A percentile compares a stretch with the other conserved stretches of the same genome.
Conservation (phyloP, 73 alveolate genomes). For the Loxodes magnus region DNA sequence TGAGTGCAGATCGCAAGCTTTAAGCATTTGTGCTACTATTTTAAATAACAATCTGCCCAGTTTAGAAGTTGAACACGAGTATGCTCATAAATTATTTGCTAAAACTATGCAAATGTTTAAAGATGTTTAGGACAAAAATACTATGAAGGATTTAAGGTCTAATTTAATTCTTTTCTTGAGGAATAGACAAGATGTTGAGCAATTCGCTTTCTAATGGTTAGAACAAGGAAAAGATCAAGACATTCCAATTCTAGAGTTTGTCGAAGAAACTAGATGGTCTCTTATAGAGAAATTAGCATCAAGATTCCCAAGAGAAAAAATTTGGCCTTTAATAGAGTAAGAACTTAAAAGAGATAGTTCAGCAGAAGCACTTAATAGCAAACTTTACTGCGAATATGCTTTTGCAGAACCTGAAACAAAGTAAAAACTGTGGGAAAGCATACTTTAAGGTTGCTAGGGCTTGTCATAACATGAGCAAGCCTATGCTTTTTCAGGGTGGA, state of each 20-base stretch:
- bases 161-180: slow-evolving; percentile 3
- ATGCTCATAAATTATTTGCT: slow-evolving; percentile 18
- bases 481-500: too few species aligned
- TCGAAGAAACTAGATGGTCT: slow-evolving; percentile 24
- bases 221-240: slow-evolving; percentile 18
- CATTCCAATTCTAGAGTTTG: slow-evolving; percentile 22
- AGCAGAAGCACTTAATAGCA: slow-evolving; percentile 23
- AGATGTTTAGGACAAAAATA: slow-evolving; percentile 16
- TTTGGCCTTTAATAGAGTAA: slow-evolving; percentile 25
- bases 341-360: slow-evolving; percentile 41
- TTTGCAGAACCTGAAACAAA: slow-evolving; percentile 34
- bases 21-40: slow-evolving; percentile 29
- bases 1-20: slow-evolving; percentile 26
- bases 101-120: slow-evolving; percentile 15
- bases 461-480: slow-evolving; percentile 14
- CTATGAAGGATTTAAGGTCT: slow-evolving; percentile 1
- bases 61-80: slow-evolving; percentile 19
- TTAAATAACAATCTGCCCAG: slow-evolving; percentile 26
- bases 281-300: slow-evolving; percentile 22
- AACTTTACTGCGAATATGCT: slow-evolving; percentile 34
- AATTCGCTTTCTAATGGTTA: slow-evolving; percentile 16
- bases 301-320: slow-evolving; percentile 13
- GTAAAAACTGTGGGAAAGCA: slow-evolving; percentile 24
- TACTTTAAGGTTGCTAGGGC: slow-evolving; percentile 10
- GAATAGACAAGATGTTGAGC: slow-evolving; percentile 32